Conservation (phyloP, 2,329 filamentous ascomycete species). For the Acephala macrosclerotiorum region DNA sequence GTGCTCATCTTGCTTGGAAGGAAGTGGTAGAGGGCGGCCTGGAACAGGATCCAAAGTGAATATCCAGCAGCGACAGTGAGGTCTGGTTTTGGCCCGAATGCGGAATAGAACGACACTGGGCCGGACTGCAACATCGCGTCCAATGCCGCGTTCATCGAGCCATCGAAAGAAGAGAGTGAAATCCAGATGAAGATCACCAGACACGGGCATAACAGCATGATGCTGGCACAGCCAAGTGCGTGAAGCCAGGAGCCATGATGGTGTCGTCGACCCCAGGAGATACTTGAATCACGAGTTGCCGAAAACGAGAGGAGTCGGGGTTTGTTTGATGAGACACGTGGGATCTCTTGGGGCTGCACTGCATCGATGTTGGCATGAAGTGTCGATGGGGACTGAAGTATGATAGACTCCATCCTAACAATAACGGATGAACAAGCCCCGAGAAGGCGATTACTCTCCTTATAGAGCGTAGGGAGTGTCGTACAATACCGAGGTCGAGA, state of each 20-base stretch:
- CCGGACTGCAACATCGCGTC: slow-evolving; percentile 26
- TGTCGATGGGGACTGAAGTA: background rate
- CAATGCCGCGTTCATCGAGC: slow-evolving; percentile 30
- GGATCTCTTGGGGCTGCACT: background rate
- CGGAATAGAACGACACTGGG: slow-evolving; percentile 26
- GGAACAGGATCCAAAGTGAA: slow-evolving; percentile 45
- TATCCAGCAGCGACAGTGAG: slow-evolving; percentile 38
- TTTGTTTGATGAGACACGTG: background rate
- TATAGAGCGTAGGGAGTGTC: background rate
- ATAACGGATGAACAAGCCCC: background rate
- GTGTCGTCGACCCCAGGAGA: slow-evolving; percentile 37
- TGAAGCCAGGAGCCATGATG: slow-evolving; percentile 39
- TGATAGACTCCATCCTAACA: background rate
- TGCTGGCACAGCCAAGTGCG: slow-evolving; percentile 34
- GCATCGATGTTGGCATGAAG: slow-evolving; percentile 9
- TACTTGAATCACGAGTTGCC: slow-evolving; percentile 26
- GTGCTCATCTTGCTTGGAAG: slow-evolving; percentile 44
- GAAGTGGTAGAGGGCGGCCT: slow-evolving; percentile 45
- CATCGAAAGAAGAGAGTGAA: slow-evolving; percentile 33
- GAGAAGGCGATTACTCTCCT: background rate
- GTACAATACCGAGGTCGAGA: background rate
- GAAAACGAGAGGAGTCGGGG: slow-evolving; percentile 26
- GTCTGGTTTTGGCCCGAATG: slow-evolving; percentile 26
- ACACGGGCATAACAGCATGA: slow-evolving; percentile 35
- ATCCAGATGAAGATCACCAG: slow-evolving; percentile 38